A percentile compares a stretch with the other conserved stretches of the same genome.
phyloP scores from a whole-genome alignment of 1,139 yeast genomes.

The Kodamaea plutei region DNA sequence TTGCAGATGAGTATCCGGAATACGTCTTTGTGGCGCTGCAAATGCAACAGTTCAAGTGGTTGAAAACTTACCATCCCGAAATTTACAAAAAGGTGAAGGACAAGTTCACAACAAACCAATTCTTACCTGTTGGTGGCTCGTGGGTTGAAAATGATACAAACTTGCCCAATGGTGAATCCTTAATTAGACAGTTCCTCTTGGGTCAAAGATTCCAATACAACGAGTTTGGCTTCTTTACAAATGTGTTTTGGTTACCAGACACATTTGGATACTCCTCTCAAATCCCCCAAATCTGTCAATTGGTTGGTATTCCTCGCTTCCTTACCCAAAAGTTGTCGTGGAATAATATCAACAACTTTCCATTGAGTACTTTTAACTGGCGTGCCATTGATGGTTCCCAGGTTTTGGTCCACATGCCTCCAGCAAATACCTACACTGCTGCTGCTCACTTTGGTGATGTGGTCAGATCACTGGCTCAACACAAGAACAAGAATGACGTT shows the following conservation, averaged over 20 bases:
- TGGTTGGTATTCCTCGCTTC: slow-evolving; percentile 78
- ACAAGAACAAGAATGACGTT: slow-evolving; percentile 76
- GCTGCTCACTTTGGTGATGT: slow-evolving; percentile 92
- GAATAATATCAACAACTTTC: slow-evolving; percentile 91
- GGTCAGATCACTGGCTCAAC: slow-evolving; percentile 70
- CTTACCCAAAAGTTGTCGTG: slow-evolving; percentile 92
- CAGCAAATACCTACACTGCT: slow-evolving; percentile 93
- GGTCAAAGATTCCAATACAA: slow-evolving; percentile 84
- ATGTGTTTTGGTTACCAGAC: slow-evolving; percentile 92
- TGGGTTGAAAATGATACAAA: slow-evolving; percentile 99
- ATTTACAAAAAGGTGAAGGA: slow-evolving; percentile 59
- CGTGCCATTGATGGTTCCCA: slow-evolving; percentile 91
- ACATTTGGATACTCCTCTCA: slow-evolving; percentile 96
- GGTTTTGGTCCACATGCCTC: slow-evolving; percentile 95
- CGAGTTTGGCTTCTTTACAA: slow-evolving; percentile 72
- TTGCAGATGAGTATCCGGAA: slow-evolving; percentile 87
- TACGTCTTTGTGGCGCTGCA: slow-evolving; percentile 93
- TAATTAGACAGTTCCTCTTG: slow-evolving; percentile 79
- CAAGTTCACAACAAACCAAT: slow-evolving; percentile 68
- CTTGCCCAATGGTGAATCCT: slow-evolving; percentile 87
- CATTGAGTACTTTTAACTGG: slow-evolving; percentile 91
- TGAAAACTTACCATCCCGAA: slow-evolving; percentile 79
- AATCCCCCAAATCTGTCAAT: slow-evolving; percentile 85
- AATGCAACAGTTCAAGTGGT: slow-evolving; percentile 94
- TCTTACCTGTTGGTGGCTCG: slow-evolving; percentile 90